These are phyloP conservation scores for Aspergillus asperescens DNA, from an alignment of 495 filamentous ascomycete species.

Conservation along the genomic window DNA sequence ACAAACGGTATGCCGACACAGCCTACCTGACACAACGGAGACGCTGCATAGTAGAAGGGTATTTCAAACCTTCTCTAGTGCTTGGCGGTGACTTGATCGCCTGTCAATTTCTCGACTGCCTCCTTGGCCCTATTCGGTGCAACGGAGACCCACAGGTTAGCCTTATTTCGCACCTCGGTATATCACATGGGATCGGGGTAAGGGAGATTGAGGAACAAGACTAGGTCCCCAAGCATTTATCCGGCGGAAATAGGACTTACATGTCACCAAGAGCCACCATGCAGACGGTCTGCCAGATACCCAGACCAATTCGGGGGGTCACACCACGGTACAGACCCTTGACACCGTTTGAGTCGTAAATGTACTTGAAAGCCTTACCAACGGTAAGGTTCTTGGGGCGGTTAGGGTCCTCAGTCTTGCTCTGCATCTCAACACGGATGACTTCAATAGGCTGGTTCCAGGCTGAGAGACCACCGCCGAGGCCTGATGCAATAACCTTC, in stretches of 20 bases:
- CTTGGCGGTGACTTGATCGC: slow-evolving; percentile 91
- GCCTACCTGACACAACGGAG: background rate
- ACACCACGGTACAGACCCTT: slow-evolving; percentile 96
- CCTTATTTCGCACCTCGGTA: slow-evolving; percentile 24
- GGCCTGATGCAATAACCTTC: slow-evolving; percentile 81
- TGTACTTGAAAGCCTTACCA: slow-evolving; percentile 85
- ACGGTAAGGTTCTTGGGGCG: slow-evolving; percentile 98
- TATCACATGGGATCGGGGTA: slow-evolving; percentile 13
- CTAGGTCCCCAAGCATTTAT: background rate
- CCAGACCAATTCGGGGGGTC: slow-evolving; percentile 84
- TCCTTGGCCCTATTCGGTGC: slow-evolving; percentile 76
- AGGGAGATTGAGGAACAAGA: background rate
- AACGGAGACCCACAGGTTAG: slow-evolving; percentile 36
- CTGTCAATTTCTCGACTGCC: slow-evolving; percentile 94
- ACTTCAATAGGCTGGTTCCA: slow-evolving; percentile 99
- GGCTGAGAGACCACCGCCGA: slow-evolving; percentile 90
- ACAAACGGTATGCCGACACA: background rate
- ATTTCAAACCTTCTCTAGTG: slow-evolving; percentile 67
- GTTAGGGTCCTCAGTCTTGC: slow-evolving; percentile 95
- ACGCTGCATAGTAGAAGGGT: slow-evolving; percentile 38
- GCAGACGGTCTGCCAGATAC: slow-evolving; percentile 99
- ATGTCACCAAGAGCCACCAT: slow-evolving; percentile 99
- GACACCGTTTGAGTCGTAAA: slow-evolving; percentile 82
- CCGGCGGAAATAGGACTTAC: slow-evolving; percentile 52
- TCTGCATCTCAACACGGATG: slow-evolving; percentile 99